Evolutionary conservation across 257 asterid species (phyloP).

Genomic region (Nicotiana attenuata): DNA sequence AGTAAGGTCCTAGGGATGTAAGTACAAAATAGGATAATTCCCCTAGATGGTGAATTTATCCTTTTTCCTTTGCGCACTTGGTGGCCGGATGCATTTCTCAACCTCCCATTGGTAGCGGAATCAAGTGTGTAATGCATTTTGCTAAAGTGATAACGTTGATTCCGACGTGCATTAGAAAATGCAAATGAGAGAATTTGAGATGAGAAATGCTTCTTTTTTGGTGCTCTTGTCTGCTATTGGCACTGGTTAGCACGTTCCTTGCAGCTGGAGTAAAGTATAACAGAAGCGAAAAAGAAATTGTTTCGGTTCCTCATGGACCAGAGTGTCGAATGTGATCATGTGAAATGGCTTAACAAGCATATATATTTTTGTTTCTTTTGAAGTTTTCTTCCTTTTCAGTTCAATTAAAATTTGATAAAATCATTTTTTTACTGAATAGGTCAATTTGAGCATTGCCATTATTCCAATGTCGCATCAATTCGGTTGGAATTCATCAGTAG

Average conservation of each 20-base stretch:
- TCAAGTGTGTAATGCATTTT: background rate
- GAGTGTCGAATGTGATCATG: background rate
- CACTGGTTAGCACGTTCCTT: conserved; percentile 6
- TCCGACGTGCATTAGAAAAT: background rate
- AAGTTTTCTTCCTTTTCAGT: background rate
- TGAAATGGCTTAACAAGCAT: background rate
- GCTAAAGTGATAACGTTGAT: background rate
- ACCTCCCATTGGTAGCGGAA: too few species aligned
- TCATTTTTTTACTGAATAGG: conserved; percentile 41
- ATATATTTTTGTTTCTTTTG: background rate
- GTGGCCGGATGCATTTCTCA: too few species aligned
- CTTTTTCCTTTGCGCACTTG: too few species aligned
- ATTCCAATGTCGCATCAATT: conserved; percentile 97
- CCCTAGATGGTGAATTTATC: too few species aligned
- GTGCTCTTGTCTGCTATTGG: background rate
- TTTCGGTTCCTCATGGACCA: background rate
- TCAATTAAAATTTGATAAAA: background rate
- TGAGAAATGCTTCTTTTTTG: background rate
- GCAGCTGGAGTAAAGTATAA: background rate
- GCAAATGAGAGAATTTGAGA: background rate
- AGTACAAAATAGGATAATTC: too few species aligned
- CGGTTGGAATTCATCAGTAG: conserved; percentile 91
- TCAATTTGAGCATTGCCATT: conserved; percentile 89
- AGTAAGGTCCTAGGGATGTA: too few species aligned
- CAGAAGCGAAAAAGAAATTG: background rate